Base-by-base conservation (phyloP, 2,329 filamentous ascomycete species). In the Metarhizium rileyi region DNA sequence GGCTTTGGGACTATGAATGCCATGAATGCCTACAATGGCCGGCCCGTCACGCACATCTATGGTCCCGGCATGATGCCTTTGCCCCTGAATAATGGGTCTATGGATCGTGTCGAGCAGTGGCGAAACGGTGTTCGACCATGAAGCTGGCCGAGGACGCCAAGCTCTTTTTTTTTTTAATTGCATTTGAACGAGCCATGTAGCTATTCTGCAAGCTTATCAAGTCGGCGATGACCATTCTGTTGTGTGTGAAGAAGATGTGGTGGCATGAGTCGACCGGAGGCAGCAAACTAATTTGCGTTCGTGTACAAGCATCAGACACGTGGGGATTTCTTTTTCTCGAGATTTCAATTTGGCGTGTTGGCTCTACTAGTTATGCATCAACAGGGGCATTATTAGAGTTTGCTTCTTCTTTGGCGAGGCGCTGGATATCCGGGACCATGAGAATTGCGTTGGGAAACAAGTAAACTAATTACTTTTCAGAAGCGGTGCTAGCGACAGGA, bases 51-150 rank as follows among this genome's bases (percentile, higher is more conserved):
- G 55, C 53, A 53, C 42, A 50, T 62, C 46, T 66, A 67, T 25
- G 57, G 57, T 3, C 55, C 56, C 20, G 57, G 61, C 55, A 55
- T 63, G 38, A 55, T 55, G 55, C 46, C 51, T 5, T 59, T 63
- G 60, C 57, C 57, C 6, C 52, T 58, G 12, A 58, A 56, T n/a
- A 60, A 52, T 23, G 46, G 45, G 22, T 59, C 63, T 3, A 54
- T 63, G 53, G 68, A 69, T 44, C 62, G 66, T 33, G 68, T 71
- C 6, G 69, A 73, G 52, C 63, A 67, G 48, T 73, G 70, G 70
- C 63, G 70, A 41, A 69, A 71, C 48, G 61, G 69, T 45, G 64
- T 73, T 18, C 60, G 61, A 50, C 66, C 64, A 16, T 68, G 50
- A 61, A 22, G n/a, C 4, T 30, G 16, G 20, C 18, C 35, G 2